Evolutionary conservation across 2,329 filamentous ascomycete species (phyloP).

Genomic region (Trichoderma sp.): DNA sequence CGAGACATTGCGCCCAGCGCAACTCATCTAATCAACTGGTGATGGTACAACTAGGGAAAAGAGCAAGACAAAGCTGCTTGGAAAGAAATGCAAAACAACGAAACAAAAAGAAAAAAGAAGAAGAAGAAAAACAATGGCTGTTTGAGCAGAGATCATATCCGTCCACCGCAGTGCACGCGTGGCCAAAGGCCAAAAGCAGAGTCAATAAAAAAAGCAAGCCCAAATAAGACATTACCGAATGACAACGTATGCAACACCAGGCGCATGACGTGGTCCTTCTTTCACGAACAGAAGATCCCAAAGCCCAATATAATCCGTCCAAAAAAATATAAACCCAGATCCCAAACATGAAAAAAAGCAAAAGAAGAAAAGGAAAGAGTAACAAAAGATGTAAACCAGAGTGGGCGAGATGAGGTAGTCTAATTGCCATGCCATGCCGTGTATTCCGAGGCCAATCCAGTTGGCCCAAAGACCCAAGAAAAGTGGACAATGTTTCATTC

Average conservation of each 20-base stretch:
- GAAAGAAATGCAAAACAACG: background rate
- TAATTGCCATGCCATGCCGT: conserved; percentile 20
- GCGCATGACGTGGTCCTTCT: conserved; percentile 18
- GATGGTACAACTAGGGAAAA: background rate
- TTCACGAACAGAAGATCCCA: background rate
- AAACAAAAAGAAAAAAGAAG: background rate
- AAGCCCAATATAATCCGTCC: background rate
- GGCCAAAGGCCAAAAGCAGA: background rate
- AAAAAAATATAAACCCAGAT: background rate
- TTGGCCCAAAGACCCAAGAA: conserved; percentile 13
- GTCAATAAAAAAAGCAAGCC: background rate
- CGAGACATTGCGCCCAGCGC: conserved; percentile 20
- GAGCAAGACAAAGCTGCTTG: background rate
- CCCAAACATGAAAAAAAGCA: background rate
- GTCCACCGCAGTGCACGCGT: conserved; percentile 7
- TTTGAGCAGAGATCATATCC: conserved; percentile 1
- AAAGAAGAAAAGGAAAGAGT: background rate
- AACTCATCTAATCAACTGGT: conserved; percentile 12
- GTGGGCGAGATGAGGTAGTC: conserved; percentile 18
- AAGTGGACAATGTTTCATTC: background rate
- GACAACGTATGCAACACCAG: conserved; percentile 19
- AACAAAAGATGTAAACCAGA: conserved; percentile 14
- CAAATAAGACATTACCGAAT: conserved; percentile 21
- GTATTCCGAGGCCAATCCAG: conserved; percentile 22
- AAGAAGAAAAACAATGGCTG: background rate